These are phyloP conservation scores for Lachnellula subtilissima DNA, from an alignment of 2,329 filamentous ascomycete species.

Conservation along the genomic window DNA sequence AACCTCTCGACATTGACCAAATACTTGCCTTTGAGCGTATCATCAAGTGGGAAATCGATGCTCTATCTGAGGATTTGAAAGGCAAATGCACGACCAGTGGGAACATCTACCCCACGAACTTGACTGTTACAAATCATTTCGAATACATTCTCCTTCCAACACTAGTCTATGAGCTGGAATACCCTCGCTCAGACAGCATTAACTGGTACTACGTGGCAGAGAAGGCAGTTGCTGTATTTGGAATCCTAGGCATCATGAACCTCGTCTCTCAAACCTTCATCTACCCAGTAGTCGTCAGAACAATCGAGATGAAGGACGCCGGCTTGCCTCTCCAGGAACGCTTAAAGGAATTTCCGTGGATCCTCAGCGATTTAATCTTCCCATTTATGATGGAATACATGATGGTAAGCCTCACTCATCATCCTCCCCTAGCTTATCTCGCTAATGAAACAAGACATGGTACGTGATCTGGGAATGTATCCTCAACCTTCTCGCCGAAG, in stretches of 20 bases:
- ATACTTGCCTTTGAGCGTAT: conserved; percentile 59
- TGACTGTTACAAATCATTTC: conserved; percentile 60
- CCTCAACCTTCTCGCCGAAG: conserved; percentile 70
- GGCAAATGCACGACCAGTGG: conserved; percentile 48
- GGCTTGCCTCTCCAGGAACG: conserved; percentile 57
- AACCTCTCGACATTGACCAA: conserved; percentile 57
- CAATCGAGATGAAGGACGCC: conserved; percentile 61
- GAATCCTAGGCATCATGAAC: conserved; percentile 73
- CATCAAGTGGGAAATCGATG: conserved; percentile 57
- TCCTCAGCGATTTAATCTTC: conserved; percentile 70
- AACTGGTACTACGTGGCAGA: conserved; percentile 73
- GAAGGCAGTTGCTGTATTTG: conserved; percentile 65
- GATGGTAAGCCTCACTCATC: conserved; percentile 17
- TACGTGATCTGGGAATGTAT: conserved; percentile 78
- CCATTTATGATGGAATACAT: conserved; percentile 77
- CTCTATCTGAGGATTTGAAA: conserved; percentile 55
- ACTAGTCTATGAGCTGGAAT: conserved; percentile 73
- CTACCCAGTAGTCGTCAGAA: conserved; percentile 67
- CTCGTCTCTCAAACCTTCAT: conserved; percentile 72
- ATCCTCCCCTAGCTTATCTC: background rate
- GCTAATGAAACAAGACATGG: conserved; percentile 50
- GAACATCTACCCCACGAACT: conserved; percentile 62
- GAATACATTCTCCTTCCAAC: conserved; percentile 74
- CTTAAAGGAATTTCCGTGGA: conserved; percentile 66
- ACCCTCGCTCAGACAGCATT: conserved; percentile 64